Conservation (phyloP, 345 rosid genomes). For the Salix suchowensis region DNA sequence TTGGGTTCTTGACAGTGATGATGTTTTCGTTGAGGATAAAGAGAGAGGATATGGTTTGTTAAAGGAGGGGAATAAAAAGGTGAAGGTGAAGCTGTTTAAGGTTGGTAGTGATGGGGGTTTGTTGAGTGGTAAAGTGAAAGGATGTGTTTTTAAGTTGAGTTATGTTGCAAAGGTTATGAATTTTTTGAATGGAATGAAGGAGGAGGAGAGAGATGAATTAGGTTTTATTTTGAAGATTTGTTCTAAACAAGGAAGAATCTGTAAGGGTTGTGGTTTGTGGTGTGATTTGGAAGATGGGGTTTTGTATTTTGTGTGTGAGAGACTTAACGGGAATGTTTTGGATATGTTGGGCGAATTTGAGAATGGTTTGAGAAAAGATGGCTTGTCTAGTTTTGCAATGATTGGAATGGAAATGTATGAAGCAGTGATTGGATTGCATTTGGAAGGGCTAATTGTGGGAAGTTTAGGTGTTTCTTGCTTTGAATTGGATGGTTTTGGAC, state of each 20-base stretch:
- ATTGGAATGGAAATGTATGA: constrained; percentile 73
- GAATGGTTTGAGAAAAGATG: constrained; percentile 28
- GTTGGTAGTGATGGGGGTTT: constrained; percentile 29
- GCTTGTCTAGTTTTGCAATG: constrained; percentile 45
- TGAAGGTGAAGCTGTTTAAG: constrained; percentile 53
- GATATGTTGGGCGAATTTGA: constrained; percentile 16
- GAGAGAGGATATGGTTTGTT: constrained; percentile 14
- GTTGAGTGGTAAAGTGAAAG: constrained; percentile 14
- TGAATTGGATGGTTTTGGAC: constrained; percentile 56
- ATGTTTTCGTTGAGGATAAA: constrained; percentile 23
- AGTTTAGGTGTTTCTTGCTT: constrained; percentile 56
- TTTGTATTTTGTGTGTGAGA: constrained; percentile 63
- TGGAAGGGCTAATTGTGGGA: constrained; percentile 51
- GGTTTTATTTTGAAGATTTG: constrained; percentile 31
- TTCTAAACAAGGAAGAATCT: constrained; percentile 27
- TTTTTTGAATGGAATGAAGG: constrained; percentile 50
- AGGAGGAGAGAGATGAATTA: constrained; percentile 45
- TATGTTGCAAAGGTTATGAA: constrained; percentile 48
- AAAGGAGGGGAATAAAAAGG: constrained; percentile 21
- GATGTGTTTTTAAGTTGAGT: constrained; percentile 42
- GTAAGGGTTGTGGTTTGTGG: constrained; percentile 69
- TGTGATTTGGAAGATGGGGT: constrained; percentile 52
- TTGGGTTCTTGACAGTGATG: constrained; percentile 46
- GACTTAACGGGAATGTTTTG: constrained; percentile 17
- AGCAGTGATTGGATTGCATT: constrained; percentile 48